A percentile compares a stretch with the other conserved stretches of the same genome.
phyloP scores from a whole-genome alignment of 345 rosid genomes.

The Eutrema yunnanense region DNA sequence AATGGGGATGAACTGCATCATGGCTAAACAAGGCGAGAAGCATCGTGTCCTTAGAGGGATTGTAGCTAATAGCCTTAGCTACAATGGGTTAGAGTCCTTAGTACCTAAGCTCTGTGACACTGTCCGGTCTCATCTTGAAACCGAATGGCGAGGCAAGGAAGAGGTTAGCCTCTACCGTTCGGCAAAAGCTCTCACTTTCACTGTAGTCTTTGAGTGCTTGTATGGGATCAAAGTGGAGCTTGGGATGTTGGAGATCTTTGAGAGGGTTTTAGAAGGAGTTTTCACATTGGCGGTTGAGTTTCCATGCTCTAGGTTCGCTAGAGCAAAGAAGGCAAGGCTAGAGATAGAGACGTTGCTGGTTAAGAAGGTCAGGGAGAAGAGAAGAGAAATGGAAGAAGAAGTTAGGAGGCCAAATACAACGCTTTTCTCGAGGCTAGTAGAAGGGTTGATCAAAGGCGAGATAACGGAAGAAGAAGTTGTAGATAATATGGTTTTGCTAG shows the following conservation, averaged over 20 bases:
- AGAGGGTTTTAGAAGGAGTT: conserved; percentile 66
- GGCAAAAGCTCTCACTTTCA: conserved; percentile 46
- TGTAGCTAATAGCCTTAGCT: conserved; percentile 40
- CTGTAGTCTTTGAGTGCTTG: conserved; percentile 55
- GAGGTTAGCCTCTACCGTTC: conserved; percentile 45
- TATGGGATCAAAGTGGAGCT: conserved; percentile 48
- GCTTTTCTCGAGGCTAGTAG: conserved; percentile 38
- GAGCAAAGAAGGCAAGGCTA: conserved; percentile 58
- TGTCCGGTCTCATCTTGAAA: conserved; percentile 39
- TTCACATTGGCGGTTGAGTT: conserved; percentile 45
- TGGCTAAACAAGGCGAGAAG: conserved; percentile 60
- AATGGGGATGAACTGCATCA: conserved; percentile 64
- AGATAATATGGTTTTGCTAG: conserved; percentile 58
- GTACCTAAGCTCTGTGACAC: conserved; percentile 51
- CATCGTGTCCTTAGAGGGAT: conserved; percentile 45
- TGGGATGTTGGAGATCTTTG: conserved; percentile 44
- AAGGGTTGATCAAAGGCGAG: conserved; percentile 49
- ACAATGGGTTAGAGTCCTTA: conserved; percentile 37
- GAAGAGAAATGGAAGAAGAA: conserved; percentile 32
- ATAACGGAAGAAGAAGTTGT: conserved; percentile 56
- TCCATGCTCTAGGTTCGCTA: conserved; percentile 52
- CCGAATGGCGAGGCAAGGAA: conserved; percentile 42
- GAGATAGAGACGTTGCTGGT: conserved; percentile 41
- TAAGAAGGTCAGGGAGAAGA: conserved; percentile 41
- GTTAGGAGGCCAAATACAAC: conserved; percentile 20